These are phyloP conservation scores for Westerdykella ornata DNA, from an alignment of 2,329 filamentous ascomycete species.

Conservation along the genomic window DNA sequence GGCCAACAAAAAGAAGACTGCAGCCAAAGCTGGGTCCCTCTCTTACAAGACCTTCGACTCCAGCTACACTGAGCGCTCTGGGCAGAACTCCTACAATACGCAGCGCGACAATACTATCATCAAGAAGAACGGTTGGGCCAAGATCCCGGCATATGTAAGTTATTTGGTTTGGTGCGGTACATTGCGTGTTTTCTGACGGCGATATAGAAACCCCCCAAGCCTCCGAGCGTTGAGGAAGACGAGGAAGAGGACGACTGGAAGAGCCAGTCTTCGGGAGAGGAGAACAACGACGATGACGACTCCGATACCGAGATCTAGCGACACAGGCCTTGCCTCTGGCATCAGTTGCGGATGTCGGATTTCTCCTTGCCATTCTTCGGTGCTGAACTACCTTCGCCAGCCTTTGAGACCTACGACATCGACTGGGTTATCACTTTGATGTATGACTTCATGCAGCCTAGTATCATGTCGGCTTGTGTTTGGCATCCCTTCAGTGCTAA, in stretches of 20 bases:
- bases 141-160: constrained; percentile 27
- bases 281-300: constrained; percentile 35
- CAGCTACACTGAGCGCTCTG: constrained; percentile 17
- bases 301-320: constrained; percentile 17
- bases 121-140: constrained; percentile 20
- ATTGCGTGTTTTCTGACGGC: background rate
- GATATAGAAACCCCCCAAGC: constrained; percentile 8
- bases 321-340: too few relatives aligned
- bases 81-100: constrained; percentile 15
- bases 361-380: too few relatives aligned
- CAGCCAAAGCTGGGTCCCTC: background rate
- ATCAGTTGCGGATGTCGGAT: too few relatives aligned
- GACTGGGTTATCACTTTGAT: too few relatives aligned
- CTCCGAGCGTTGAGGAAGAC: background rate
- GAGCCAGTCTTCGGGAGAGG: constrained; percentile 34
- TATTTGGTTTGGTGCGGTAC: background rate
- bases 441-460: too few relatives aligned
- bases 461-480: too few relatives aligned
- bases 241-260: constrained; percentile 26
- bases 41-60: constrained; percentile 17
- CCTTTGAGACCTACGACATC: too few relatives aligned
- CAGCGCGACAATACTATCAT: constrained; percentile 16
- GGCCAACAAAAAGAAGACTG: background rate
- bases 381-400: too few relatives aligned
- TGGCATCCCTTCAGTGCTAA: too few relatives aligned